These are phyloP conservation scores for Aspergillus sp. DNA, from an alignment of 2,329 filamentous ascomycete genomes.

Conservation along the genomic window DNA sequence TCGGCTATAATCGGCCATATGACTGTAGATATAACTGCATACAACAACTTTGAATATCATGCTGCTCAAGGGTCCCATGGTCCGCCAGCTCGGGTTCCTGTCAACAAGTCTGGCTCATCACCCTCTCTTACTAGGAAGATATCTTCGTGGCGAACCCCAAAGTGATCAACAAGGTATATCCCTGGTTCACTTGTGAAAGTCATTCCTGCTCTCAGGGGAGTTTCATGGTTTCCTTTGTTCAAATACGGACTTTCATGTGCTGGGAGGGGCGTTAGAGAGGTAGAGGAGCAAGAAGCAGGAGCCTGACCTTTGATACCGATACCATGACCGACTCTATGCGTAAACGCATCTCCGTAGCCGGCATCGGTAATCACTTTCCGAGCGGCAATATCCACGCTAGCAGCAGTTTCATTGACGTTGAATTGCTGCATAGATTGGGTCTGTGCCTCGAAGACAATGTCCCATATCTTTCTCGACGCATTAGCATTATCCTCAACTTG, in stretches of 20 bases:
- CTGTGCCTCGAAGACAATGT: slow-evolving; percentile 63
- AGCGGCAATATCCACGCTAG: slow-evolving; percentile 61
- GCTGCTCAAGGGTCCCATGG: slow-evolving; percentile 52
- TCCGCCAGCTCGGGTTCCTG: slow-evolving; percentile 50
- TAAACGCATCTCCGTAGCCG: slow-evolving; percentile 60
- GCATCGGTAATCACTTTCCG: slow-evolving; percentile 56
- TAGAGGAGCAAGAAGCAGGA: neutral
- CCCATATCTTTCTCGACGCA: slow-evolving; percentile 48
- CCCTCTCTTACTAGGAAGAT: slow-evolving; percentile 57
- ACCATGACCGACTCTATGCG: slow-evolving; percentile 62
- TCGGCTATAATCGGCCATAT: too few species aligned
- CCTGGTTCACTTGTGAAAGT: slow-evolving; percentile 64
- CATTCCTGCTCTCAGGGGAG: slow-evolving; percentile 56
- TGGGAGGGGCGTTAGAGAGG: neutral
- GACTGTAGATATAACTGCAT: too few species aligned
- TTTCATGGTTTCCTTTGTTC: slow-evolving; percentile 58
- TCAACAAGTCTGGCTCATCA: slow-evolving; percentile 56
- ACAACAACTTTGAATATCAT: too few species aligned
- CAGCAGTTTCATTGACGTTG: slow-evolving; percentile 53
- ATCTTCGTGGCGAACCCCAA: slow-evolving; percentile 64
- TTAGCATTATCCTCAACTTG: neutral
- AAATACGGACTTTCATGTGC: slow-evolving; percentile 64
- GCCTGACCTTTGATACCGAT: slow-evolving; percentile 60
- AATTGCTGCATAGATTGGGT: slow-evolving; percentile 54
- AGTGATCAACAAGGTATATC: slow-evolving; percentile 59